These are phyloP conservation scores for Cercospora nicotianae DNA, from an alignment of 2,329 filamentous ascomycete species.

Conservation along the genomic window DNA sequence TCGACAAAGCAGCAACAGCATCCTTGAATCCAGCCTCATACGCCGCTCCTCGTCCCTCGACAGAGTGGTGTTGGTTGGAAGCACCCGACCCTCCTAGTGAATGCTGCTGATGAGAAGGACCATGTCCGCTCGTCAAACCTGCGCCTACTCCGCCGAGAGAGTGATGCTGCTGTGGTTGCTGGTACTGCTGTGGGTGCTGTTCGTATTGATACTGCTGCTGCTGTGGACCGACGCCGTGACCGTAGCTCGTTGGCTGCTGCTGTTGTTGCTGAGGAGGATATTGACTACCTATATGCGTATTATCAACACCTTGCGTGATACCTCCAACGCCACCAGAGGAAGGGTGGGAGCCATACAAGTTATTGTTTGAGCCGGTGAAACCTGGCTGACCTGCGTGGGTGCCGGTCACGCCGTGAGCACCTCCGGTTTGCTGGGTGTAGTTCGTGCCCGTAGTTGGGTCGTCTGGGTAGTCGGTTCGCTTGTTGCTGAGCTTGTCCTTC, in stretches of 20 bases:
- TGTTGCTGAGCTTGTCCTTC: conserved; percentile 18
- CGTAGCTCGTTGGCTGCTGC: background rate
- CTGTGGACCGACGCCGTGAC: background rate
- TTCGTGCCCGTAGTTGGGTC: conserved; percentile 20
- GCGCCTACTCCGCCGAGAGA: background rate
- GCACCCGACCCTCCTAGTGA: background rate
- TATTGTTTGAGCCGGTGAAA: conserved; percentile 3
- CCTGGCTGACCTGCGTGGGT: conserved; percentile 6
- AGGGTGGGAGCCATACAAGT: conserved; percentile 4
- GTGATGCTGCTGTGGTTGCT: background rate
- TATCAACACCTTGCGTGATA: conserved; percentile 13
- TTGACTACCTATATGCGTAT: conserved; percentile 7
- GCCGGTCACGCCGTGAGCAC: conserved; percentile 1
- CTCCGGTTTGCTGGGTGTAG: conserved; percentile 12
- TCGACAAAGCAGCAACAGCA: conserved; percentile 12
- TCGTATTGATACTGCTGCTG: background rate
- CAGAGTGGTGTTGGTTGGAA: conserved; percentile 3
- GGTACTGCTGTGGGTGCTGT: background rate
- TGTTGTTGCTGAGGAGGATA: background rate
- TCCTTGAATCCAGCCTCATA: conserved; percentile 17
- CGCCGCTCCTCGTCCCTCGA: conserved; percentile 10
- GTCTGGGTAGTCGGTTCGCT: conserved; percentile 19
- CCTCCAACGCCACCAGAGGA: conserved; percentile 7
- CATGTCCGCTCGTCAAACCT: background rate
- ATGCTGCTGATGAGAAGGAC: background rate